Percentiles rank a stretch among this genome's conserved stretches.
These are phyloP conservation scores for Malassezia restricta DNA, from an alignment of 1,284 basidiomycete species.

Conservation along the genomic window DNA sequence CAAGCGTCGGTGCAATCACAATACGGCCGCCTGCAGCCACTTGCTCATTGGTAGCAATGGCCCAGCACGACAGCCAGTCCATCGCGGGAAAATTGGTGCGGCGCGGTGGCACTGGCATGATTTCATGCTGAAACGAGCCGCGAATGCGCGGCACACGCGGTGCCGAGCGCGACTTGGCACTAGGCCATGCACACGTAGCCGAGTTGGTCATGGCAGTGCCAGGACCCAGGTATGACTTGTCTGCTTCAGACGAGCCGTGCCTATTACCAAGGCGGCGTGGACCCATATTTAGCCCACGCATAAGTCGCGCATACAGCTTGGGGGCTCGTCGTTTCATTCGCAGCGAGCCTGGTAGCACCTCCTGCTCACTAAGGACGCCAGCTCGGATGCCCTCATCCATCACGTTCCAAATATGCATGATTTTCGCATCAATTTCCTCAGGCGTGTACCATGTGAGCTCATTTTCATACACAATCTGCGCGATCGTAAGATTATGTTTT, in stretches of 20 bases:
- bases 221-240: not conserved
- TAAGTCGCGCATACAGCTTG: constrained; percentile 58
- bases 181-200: not conserved
- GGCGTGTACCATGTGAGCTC: constrained; percentile 52
- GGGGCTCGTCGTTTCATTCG: constrained; percentile 32
- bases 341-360: constrained; percentile 69
- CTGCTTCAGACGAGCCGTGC: not conserved
- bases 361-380: constrained; percentile 68
- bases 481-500: constrained; percentile 61
- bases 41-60: constrained; percentile 53
- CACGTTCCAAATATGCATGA: constrained; percentile 61
- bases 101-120: constrained; percentile 53
- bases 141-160: constrained; percentile 50
- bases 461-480: constrained; percentile 75
- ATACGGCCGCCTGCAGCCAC: constrained; percentile 85
- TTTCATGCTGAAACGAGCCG: constrained; percentile 67
- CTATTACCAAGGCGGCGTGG: constrained; percentile 3
- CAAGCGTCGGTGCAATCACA: constrained; percentile 81
- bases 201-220: not conserved
- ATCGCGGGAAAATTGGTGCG: constrained; percentile 79
- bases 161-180: constrained; percentile 1
- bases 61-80: constrained; percentile 62
- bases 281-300: constrained; percentile 58
- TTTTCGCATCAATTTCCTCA: constrained; percentile 31
- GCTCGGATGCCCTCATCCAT: constrained; percentile 88